Base-by-base conservation (phyloP, 2,329 filamentous ascomycete genomes). In the Macrophomina pseudophaseolina region DNA sequence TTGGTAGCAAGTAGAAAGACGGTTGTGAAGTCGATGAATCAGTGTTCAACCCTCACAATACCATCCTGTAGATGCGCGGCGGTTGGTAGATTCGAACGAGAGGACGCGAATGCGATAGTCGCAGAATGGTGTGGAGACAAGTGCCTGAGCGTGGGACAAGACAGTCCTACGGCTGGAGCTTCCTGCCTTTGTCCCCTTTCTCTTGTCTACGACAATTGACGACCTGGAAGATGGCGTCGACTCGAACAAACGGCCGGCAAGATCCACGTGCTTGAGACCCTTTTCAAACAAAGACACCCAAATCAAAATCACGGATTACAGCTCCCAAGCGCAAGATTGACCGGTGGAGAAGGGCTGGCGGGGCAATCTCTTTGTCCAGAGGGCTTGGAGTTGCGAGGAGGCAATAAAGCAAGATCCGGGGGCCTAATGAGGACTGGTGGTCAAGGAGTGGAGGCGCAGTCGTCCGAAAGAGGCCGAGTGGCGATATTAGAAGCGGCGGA, bases 21-120 rank as follows among this genome's bases (percentile, higher is more conserved):
- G 30, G 44, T 18, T 44, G 48, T 56, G 40, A 63, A 51, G 38
- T 66, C 40, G 49, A 44, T 48, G 65, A 62, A 33, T 40, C n/a
- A 40, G n/a, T 66, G 11, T 32, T 54, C 54, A 33, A 48, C 16
- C 16, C 54, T 62, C 56, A 66, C 33, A 49, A 54, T 53, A 62
- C 58, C 65, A 66, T 66, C 58, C 54, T 66, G 71, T 68, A 71
- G 70, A 71, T 60, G 33, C 69, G 68, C 69, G 68, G 68, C 65
- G 53, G 68, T 70, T 68, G 28, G 58, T 23, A 51, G 71, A 69
- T 69, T 69, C 74, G 68, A 73, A 70, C 68, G 69, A 71, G 59
- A 69, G 68, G 63, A 70, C 68, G 56, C 44, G 70, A 68, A 69
- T 71, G 30, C 67, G 68, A 69, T 68, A 64, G 66, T 72, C 62